A percentile compares a stretch with the other conserved stretches of the same genome.
Evolutionary conservation across 2,329 filamentous ascomycete species (phyloP).

Genomic region (Achaetomium macrosporum): DNA sequence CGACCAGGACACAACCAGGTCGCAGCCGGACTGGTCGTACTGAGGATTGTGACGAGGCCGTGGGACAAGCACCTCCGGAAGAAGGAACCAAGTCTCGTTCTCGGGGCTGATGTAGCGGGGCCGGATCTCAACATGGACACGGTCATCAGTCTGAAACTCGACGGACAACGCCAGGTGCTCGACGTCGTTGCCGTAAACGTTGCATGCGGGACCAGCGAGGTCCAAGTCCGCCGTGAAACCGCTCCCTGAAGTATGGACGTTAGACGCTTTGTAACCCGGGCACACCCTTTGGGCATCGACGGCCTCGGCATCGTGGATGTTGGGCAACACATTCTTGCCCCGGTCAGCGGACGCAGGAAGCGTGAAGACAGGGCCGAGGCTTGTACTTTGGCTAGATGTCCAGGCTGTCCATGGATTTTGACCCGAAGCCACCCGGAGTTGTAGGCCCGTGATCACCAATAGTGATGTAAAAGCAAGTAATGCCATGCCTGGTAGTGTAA

Average conservation of each 20-base stretch:
- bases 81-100: conserved; percentile 61
- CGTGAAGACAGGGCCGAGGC: conserved; percentile 33
- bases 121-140: conserved; percentile 64
- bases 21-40: conserved; percentile 33
- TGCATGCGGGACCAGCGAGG: conserved; percentile 65
- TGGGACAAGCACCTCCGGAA: conserved; percentile 58
- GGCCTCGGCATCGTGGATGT: conserved; percentile 58
- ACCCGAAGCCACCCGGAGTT: neutral
- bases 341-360: conserved; percentile 40
- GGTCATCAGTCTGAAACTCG: conserved; percentile 57
- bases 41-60: conserved; percentile 43
- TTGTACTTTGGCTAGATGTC: neutral
- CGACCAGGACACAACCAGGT: conserved; percentile 49
- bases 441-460: conserved; percentile 6
- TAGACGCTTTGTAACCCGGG: conserved; percentile 62
- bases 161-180: conserved; percentile 60
- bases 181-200: conserved; percentile 73
- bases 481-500: conserved; percentile 1
- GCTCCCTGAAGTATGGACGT: conserved; percentile 46
- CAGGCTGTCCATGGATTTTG: neutral
- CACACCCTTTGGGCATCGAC: conserved; percentile 59
- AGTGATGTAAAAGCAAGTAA: conserved; percentile 1
- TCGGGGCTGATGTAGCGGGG: conserved; percentile 56
- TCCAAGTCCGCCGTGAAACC: conserved; percentile 64
- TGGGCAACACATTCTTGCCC: conserved; percentile 50